Conservation (phyloP, 495 filamentous ascomycete species). For the Aspergillus conjunctus region DNA sequence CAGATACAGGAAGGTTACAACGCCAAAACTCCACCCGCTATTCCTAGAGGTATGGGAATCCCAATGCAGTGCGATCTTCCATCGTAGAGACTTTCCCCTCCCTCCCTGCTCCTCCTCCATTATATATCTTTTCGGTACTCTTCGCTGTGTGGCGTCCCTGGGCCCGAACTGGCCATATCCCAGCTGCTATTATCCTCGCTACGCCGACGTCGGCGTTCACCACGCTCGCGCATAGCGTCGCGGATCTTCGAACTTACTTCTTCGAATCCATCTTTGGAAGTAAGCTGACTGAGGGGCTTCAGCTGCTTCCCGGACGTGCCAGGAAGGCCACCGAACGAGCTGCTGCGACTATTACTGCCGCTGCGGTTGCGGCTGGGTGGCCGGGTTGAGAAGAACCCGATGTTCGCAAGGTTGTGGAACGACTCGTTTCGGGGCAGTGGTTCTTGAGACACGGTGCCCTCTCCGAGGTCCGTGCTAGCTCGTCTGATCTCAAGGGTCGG, state of each 20-base stretch:
- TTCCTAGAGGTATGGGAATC: slow-evolving; percentile 9
- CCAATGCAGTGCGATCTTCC: slow-evolving; percentile 6
- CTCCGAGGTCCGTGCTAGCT: slow-evolving; percentile 27
- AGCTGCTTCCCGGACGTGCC: slow-evolving; percentile 65
- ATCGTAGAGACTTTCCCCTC: slow-evolving; percentile 2
- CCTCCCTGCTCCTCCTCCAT: slow-evolving; percentile 1
- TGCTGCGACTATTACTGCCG: slow-evolving; percentile 71
- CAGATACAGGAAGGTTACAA: slow-evolving; percentile 15
- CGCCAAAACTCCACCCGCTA: slow-evolving; percentile 25
- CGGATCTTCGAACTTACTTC: slow-evolving; percentile 84
- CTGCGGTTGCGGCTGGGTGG: slow-evolving; percentile 62
- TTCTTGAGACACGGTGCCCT: slow-evolving; percentile 41
- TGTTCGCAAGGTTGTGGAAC: slow-evolving; percentile 81
- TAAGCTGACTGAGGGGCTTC: slow-evolving; percentile 71
- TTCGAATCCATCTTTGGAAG: slow-evolving; percentile 70
- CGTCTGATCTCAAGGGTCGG: slow-evolving; percentile 30
- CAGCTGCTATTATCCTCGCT: slow-evolving; percentile 56
- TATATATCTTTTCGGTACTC: slow-evolving; percentile 48
- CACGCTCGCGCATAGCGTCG: slow-evolving; percentile 85
- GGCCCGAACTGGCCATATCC: slow-evolving; percentile 50
- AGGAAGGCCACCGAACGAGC: slow-evolving; percentile 57
- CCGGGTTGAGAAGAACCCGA: slow-evolving; percentile 85
- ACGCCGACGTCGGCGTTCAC: slow-evolving; percentile 68
- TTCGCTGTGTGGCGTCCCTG: slow-evolving; percentile 47
- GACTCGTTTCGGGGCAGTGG: slow-evolving; percentile 85